Conservation (phyloP, 179 eudicot species). For the Gypsophila paniculata region DNA sequence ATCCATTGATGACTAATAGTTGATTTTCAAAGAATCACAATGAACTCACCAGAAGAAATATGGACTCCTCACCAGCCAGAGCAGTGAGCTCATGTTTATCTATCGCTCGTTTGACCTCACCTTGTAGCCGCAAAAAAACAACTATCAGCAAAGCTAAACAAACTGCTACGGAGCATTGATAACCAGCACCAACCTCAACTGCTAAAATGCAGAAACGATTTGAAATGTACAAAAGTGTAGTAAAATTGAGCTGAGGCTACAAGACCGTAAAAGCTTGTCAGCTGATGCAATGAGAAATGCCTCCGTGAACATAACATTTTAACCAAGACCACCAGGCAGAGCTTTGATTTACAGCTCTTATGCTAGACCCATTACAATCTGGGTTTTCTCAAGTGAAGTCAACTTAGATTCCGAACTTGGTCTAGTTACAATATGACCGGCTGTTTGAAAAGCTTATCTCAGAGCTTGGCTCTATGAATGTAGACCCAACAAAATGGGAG, state of each 20-base stretch:
- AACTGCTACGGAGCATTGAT: neutral
- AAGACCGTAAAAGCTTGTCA: neutral
- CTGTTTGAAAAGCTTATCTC: neutral
- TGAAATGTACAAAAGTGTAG: neutral
- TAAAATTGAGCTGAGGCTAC: constrained; percentile 5
- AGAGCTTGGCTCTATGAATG: neutral
- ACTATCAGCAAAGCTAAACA: too few species aligned
- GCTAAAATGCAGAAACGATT: constrained; percentile 6
- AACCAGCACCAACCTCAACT: neutral
- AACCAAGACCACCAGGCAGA: too few species aligned
- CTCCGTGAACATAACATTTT: neutral
- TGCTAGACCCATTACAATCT: too few species aligned
- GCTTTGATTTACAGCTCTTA: too few species aligned
- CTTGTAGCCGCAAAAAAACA: constrained; percentile 64
- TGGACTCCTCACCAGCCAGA: constrained; percentile 62
- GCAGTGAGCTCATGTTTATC: constrained; percentile 47
- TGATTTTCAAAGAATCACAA: neutral
- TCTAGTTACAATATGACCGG: neutral
- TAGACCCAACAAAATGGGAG: too few species aligned
- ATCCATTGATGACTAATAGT: neutral
- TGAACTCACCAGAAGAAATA: constrained; percentile 61
- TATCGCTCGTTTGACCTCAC: constrained; percentile 48
- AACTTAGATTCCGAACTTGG: neutral
- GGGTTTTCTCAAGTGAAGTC: neutral
- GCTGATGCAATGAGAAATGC: neutral